Conservation (phyloP, 2,329 filamentous ascomycete species). For the Anisogramma anomala region DNA sequence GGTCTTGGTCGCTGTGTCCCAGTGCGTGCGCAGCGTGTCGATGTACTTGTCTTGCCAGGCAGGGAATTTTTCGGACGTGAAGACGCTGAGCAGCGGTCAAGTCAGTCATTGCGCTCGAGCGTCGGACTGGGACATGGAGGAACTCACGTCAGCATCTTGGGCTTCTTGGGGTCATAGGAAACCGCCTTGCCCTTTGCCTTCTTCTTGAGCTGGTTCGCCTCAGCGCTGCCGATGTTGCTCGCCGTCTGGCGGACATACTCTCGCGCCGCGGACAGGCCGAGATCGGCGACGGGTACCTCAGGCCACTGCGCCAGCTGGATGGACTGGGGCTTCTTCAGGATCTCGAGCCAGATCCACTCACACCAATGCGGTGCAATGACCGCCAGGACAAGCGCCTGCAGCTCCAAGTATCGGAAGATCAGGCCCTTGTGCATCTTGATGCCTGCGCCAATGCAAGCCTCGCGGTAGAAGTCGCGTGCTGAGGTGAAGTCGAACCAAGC, state of each 20-base stretch:
- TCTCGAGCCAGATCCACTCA: constrained; percentile 88
- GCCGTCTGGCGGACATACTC: constrained; percentile 55
- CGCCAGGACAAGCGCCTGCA: constrained; percentile 71
- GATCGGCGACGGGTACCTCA: constrained; percentile 50
- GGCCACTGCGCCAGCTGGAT: constrained; percentile 76
- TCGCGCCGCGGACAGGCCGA: constrained; percentile 62
- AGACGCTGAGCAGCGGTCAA: constrained; percentile 39
- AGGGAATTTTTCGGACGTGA: constrained; percentile 67
- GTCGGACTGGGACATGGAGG: too few relatives aligned
- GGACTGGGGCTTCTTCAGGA: constrained; percentile 63
- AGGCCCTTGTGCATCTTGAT: constrained; percentile 80
- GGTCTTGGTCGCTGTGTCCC: constrained; percentile 47
- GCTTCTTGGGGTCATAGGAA: constrained; percentile 77
- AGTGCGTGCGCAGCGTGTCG: constrained; percentile 61
- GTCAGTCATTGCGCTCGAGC: constrained; percentile 1
- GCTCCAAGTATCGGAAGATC: constrained; percentile 68
- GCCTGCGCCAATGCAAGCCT: constrained; percentile 62
- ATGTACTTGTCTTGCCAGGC: constrained; percentile 88
- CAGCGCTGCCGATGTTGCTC: constrained; percentile 74
- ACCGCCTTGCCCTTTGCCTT: constrained; percentile 84
- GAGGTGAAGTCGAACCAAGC: constrained; percentile 84
- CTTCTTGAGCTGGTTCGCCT: constrained; percentile 74
- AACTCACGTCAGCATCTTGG: constrained; percentile 64
- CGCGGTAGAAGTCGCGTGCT: constrained; percentile 82
- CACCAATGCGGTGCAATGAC: constrained; percentile 88